Evolutionary conservation across 495 filamentous ascomycete genomes (phyloP).

Genomic region (Podospora pseudoanserina): DNA sequence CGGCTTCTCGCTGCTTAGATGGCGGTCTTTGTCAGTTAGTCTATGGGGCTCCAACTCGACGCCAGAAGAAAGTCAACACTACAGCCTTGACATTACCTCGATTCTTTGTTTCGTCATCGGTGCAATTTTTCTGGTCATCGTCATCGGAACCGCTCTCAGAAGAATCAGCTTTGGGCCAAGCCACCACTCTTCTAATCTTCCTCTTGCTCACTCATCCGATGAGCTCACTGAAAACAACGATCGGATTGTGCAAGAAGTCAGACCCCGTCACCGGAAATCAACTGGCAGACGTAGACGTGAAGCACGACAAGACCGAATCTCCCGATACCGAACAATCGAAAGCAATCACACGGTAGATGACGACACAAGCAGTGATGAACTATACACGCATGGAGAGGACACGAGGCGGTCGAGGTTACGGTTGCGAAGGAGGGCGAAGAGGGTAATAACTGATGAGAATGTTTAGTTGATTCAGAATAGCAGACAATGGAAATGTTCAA

Average conservation of each 20-base stretch:
- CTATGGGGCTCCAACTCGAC: neutral
- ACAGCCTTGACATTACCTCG: neutral
- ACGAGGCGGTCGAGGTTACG: neutral
- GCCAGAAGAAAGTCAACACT: neutral
- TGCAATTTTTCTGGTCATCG: neutral
- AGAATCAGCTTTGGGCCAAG: neutral
- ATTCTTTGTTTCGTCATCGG: neutral
- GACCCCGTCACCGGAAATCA: neutral
- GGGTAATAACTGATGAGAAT: conserved; percentile 1
- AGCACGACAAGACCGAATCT: neutral
- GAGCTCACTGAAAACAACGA: neutral
- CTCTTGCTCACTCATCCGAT: neutral
- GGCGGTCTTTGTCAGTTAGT: neutral
- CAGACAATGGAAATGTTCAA: neutral
- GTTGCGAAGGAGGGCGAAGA: conserved; percentile 4
- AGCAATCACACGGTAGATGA: neutral
- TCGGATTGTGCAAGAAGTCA: neutral
- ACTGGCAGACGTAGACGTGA: neutral
- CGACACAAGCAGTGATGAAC: conserved; percentile 2
- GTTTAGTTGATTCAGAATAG: neutral
- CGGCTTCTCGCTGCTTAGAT: conserved; percentile 3
- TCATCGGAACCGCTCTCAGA: neutral
- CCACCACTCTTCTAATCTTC: neutral
- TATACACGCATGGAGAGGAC: neutral
- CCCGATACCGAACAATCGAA: neutral